Evolutionary conservation across 2,329 filamentous ascomycete species (phyloP).

Genomic region (Blastomyces gilchristii): DNA sequence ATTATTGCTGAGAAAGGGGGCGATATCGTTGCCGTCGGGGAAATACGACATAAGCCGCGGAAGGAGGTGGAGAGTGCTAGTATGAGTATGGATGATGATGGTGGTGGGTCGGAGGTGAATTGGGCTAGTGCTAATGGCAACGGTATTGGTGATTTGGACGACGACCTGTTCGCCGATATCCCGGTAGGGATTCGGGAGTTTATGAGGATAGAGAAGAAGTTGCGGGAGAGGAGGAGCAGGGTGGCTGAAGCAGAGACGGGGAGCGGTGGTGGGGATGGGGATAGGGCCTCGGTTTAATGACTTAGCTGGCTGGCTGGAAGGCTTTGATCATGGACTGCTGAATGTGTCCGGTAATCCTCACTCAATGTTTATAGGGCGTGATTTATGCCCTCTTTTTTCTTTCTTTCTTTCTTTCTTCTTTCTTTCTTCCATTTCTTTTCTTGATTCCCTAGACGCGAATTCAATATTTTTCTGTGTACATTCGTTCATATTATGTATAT

Average conservation of each 20-base stretch:
- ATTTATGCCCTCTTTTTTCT: not conserved
- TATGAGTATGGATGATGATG: conserved; percentile 67
- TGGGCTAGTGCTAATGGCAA: conserved; percentile 40
- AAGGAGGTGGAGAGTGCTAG: conserved; percentile 41
- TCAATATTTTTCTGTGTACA: not conserved
- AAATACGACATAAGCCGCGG: conserved; percentile 26
- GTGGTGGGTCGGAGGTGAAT: conserved; percentile 61
- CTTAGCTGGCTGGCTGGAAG: not conserved
- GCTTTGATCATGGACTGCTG: too few relatives aligned
- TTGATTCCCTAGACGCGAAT: not conserved
- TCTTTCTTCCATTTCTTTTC: too few relatives aligned
- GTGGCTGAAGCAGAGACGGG: conserved; percentile 36
- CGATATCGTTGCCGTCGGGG: conserved; percentile 5
- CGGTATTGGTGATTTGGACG: conserved; percentile 32
- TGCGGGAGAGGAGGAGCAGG: conserved; percentile 61
- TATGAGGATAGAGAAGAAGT: conserved; percentile 88
- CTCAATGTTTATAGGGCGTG: not conserved
- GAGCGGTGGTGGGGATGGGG: not conserved
- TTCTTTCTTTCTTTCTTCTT: too few relatives aligned
- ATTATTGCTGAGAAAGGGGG: not conserved
- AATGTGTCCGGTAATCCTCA: too few relatives aligned
- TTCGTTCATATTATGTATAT: not conserved
- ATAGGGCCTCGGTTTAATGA: not conserved
- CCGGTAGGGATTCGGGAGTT: conserved; percentile 93
- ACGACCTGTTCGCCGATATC: conserved; percentile 66